These are phyloP conservation scores for Tarenaya hassleriana DNA, from an alignment of 345 rosid species.

Conservation along the genomic window DNA sequence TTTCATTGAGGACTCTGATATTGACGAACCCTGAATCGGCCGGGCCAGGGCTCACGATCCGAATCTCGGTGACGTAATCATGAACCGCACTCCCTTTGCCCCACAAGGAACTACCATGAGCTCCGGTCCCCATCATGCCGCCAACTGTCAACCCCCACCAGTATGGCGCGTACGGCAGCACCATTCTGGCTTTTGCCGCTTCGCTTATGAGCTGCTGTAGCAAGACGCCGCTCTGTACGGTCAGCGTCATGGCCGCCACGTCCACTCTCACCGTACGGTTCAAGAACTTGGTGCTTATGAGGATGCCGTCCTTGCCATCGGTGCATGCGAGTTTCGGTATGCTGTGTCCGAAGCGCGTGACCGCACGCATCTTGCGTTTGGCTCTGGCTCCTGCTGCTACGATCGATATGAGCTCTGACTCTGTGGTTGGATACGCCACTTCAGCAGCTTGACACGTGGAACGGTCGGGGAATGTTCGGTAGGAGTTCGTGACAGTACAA, in stretches of 20 bases:
- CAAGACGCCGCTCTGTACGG: conserved; percentile 61
- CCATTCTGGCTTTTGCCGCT: conserved; percentile 55
- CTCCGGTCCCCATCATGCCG: conserved; percentile 69
- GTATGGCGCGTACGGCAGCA: conserved; percentile 69
- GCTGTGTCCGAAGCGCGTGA: conserved; percentile 62
- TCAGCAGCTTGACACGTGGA: conserved; percentile 47
- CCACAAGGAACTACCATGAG: conserved; percentile 84
- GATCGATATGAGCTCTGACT: conserved; percentile 42
- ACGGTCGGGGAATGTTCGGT: conserved; percentile 62
- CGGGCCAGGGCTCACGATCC: conserved; percentile 49
- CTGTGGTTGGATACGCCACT: conserved; percentile 53
- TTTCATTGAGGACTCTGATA: conserved; percentile 36
- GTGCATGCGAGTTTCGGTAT: conserved; percentile 67
- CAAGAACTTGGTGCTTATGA: conserved; percentile 67
- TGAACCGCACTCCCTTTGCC: conserved; percentile 74
- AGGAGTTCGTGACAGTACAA: conserved; percentile 67
- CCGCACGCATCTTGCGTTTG: conserved; percentile 55
- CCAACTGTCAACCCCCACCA: conserved; percentile 93
- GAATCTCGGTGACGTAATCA: conserved; percentile 50
- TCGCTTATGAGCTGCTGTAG: conserved; percentile 50
- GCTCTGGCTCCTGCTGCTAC: conserved; percentile 50
- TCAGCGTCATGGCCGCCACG: conserved; percentile 34
- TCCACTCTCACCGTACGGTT: conserved; percentile 33
- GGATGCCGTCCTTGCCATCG: conserved; percentile 49
- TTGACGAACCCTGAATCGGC: conserved; percentile 39